Conservation (phyloP, 768 basidiomycete genomes). For the Rhodotorula kratochvilovae region DNA sequence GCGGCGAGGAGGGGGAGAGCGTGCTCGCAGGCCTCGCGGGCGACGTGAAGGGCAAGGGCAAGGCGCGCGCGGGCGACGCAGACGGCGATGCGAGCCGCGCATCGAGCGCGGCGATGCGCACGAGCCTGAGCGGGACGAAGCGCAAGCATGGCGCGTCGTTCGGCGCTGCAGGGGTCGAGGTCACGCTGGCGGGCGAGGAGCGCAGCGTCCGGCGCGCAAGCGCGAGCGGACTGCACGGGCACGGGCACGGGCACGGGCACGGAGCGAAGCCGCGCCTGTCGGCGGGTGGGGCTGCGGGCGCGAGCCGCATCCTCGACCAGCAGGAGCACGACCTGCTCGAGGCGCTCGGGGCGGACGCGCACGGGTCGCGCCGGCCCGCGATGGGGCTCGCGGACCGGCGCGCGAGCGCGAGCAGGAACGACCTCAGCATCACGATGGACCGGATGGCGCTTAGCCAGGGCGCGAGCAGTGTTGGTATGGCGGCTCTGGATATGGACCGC, state of each 20-base stretch:
- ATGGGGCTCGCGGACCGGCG: neutral
- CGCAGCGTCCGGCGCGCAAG: neutral
- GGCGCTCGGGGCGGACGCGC: neutral
- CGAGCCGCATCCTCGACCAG: neutral
- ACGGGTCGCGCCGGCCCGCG: neutral
- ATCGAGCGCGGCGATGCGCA: neutral
- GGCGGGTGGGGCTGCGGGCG: neutral
- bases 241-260: neutral
- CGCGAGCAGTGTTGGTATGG: constrained; percentile 4
- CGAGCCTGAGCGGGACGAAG: constrained; percentile 3
- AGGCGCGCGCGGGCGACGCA: neutral
- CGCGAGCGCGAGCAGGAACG: constrained; percentile 33
- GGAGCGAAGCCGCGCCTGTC: neutral
- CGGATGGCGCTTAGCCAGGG: constrained; percentile 56
- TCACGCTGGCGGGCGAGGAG: neutral
- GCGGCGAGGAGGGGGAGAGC: neutral
- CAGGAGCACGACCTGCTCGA: constrained; percentile 16
- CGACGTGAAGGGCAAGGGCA: neutral
- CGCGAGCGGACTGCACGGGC: neutral
- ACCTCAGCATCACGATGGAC: constrained; percentile 60
- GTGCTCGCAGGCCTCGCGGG: neutral
- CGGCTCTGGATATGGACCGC: constrained; percentile 49
- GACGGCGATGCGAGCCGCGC: neutral
- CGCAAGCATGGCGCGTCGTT: constrained; percentile 5
- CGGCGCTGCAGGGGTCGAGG: neutral